Conservation (phyloP, 1,139 yeast species). For the Kurtzmaniella quercitrusa region DNA sequence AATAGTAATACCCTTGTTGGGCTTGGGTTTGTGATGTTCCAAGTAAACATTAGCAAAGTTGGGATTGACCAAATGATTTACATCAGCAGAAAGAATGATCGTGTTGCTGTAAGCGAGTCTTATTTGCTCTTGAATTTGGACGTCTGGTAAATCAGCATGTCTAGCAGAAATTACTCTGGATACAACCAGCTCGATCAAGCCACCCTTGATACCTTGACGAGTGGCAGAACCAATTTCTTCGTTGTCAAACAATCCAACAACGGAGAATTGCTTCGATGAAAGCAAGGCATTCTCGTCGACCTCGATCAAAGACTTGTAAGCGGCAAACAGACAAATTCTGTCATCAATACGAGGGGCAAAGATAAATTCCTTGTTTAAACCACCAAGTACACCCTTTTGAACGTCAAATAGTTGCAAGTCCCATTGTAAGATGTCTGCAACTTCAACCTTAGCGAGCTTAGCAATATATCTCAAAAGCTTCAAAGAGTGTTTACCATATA, state of each 20-base stretch:
- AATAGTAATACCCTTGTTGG: slow-evolving; percentile 70
- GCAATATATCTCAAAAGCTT: slow-evolving; percentile 55
- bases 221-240: slow-evolving; percentile 63
- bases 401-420: slow-evolving; percentile 63
- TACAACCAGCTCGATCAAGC: slow-evolving; percentile 42
- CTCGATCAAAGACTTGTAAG: slow-evolving; percentile 49
- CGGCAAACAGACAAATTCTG: slow-evolving; percentile 61
- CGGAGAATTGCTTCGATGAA: slow-evolving; percentile 36
- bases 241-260: slow-evolving; percentile 54
- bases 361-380: slow-evolving; percentile 56
- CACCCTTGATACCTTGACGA: slow-evolving; percentile 58
- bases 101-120: slow-evolving; percentile 49
- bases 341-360: slow-evolving; percentile 68
- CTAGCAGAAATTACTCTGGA: slow-evolving; percentile 30
- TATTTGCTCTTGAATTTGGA: slow-evolving; percentile 15
- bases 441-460: slow-evolving; percentile 40
- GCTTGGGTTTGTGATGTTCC: slow-evolving; percentile 71
- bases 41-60: slow-evolving; percentile 60
- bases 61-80: slow-evolving; percentile 62
- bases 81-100: slow-evolving; percentile 62
- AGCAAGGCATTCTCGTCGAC: slow-evolving; percentile 18
- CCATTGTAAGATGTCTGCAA: slow-evolving; percentile 52
- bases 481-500: slow-evolving; percentile 58
- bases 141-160: slow-evolving; percentile 10
- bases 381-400: slow-evolving; percentile 61